Evolutionary conservation across 2,329 filamentous ascomycete species (phyloP).

Genomic region (Diaporthe eres): DNA sequence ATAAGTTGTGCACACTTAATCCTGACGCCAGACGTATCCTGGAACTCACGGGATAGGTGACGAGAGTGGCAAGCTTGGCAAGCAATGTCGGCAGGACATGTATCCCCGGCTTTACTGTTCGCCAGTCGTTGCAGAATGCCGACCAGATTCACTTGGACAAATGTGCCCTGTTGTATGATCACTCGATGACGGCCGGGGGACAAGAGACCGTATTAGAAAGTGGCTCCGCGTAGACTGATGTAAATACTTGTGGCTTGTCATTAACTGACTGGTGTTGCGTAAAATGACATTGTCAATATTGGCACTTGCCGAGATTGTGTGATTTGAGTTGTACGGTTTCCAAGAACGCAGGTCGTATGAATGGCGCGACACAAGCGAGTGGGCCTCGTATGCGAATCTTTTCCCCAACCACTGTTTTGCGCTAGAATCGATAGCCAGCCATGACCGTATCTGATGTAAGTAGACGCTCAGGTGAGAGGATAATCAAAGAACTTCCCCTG

Average conservation of each 20-base stretch:
- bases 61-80: no score
- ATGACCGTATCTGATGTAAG: background rate
- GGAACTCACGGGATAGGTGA: background rate
- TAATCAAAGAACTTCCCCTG: background rate
- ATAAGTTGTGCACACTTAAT: no score
- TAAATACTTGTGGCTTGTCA: background rate
- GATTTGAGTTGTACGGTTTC: background rate
- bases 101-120: background rate
- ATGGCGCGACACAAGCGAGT: background rate
- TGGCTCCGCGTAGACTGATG: background rate
- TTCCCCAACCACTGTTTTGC: background rate
- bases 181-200: background rate
- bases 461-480: background rate
- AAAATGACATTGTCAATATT: slow-evolving; percentile 17
- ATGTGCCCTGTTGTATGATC: background rate
- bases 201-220: background rate
- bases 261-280: background rate
- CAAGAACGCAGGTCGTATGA: background rate
- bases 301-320: slow-evolving; percentile 7
- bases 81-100: no score
- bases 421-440: background rate
- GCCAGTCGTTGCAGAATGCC: background rate
- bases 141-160: background rate
- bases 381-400: slow-evolving; percentile 12
- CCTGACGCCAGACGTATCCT: background rate